Base-by-base conservation (phyloP, 805 yeast species). In the Sungouiozyma ichnusensis region DNA sequence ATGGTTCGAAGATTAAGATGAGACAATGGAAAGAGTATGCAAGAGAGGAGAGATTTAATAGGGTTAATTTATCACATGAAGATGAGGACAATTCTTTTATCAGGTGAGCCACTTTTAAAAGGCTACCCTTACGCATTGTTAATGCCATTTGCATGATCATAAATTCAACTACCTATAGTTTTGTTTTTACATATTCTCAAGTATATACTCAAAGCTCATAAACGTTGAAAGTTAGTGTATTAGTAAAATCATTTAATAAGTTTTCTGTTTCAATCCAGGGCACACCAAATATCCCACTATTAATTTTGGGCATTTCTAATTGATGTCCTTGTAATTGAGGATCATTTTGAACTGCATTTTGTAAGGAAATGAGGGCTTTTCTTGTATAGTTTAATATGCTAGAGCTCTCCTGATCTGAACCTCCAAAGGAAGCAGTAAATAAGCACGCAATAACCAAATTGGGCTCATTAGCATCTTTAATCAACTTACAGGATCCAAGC, bases 1-100 rank as follows among this genome's bases (percentile, higher is more conserved):
- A 92, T 60, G 85, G 94, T 16, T 78, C 94, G 1, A 77, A 77
- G 57, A 92, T 92, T 57, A 75, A 76, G 39, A 88, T 90, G 92
- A 85, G 82, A 70, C 73, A 92, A 44, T 92, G 98, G 98, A 76
- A 85, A 57, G 97, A 92, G 51, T 87, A 77, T 68, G 96, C 86
- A 63, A 69, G 83, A 49, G 85, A 81, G 38, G 45, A 42, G 33
- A 35, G 43, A 16, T 16, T 40, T 14, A 20, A 35, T 20, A 33
- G 29, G 11, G 19, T 20, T 3, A 20, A 14, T 17, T 16, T 16
- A 9, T 15, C 19, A n/a, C 27, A 36, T 6, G 27, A 36, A 5
- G 27, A n/a, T 13, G 7, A 11, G 14, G 38, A 36, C 19, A 20
- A 20, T 19, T 4, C 16, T 18, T 36, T 20, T 18, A n/a, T 36